Evolutionary conservation across 805 yeast genomes (phyloP), one percentile per base, ranked within the genome.

Genomic region (Wickerhamomyces bovis): DNA sequence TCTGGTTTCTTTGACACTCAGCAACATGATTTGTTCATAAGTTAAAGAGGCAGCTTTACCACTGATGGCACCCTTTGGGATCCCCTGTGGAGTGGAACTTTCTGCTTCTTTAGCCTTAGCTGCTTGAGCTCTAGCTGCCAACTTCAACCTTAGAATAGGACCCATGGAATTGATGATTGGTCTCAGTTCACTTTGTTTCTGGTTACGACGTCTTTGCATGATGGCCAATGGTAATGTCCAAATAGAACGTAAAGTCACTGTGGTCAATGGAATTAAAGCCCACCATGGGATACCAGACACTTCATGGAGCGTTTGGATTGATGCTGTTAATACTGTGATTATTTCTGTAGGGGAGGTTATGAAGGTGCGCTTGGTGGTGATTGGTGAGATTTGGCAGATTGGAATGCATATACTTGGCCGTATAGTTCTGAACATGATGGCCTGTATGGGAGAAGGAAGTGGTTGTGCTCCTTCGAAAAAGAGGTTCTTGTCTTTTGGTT

Each of bases 201-300:
- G 83, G 10, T 83, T 65, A 36, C 95, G 66, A 44, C 70, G 71
- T 45, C 98, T 69, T 60, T 89, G 95, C 51, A 76, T 54, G 2
- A 89, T 70, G 0, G 95, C 88, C 19, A 90, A 65, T 5, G 97
- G 97, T 8, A 89, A 60, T 0, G 97, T 90, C 62, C 85, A 70
- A 2, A 71, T 52, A 0, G 85, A 60, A 53, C 97, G 73, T 19
- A 90, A 62, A 0, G 79, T 67, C 21, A 89, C 61, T 0, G 97
- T 87, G 0, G 85, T 67, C 6, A 80, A 30, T 0, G 97, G 97
- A 10, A 90, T 83, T 35, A 89, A 66, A 0, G 78, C 77, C 72
- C 87, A 80, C 97, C 97, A 90, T 4, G 95, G 89, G 2, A 90
- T 56, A 0, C 85, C 85, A 0, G 81, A 61, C n/a, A 57, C 46